phyloP scores from a whole-genome alignment of 208 protist genomes.

The Leishmania amazonensis region DNA sequence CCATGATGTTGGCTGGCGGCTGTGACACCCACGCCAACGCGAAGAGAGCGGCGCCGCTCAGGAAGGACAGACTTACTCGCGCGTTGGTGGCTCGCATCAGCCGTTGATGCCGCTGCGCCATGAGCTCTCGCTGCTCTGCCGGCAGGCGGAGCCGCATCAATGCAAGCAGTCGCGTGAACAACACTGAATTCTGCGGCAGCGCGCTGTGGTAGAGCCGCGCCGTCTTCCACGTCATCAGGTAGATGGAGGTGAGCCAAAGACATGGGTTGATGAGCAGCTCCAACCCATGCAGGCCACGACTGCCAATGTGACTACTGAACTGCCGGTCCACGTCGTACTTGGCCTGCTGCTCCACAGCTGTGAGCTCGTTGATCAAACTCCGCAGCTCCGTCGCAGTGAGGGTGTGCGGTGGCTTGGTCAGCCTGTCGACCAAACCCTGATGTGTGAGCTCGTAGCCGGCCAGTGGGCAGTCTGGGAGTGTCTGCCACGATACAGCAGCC shows the following conservation, averaged over 20 bases:
- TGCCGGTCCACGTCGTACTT: conserved; percentile 66
- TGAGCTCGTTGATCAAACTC: conserved; percentile 53
- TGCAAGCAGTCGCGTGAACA: conserved; percentile 49
- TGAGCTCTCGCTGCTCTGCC: conserved; percentile 44
- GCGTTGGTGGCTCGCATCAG: conserved; percentile 78
- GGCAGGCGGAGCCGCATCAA: conserved; percentile 47
- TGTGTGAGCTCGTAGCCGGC: conserved; percentile 55
- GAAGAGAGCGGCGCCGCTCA: conserved; percentile 48
- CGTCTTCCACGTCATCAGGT: conserved; percentile 76
- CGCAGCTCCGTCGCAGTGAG: conserved; percentile 49
- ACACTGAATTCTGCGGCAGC: conserved; percentile 58
- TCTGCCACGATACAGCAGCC: conserved; percentile 6
- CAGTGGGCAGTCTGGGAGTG: conserved; percentile 62
- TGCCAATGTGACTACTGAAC: conserved; percentile 53
- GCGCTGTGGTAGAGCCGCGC: conserved; percentile 61
- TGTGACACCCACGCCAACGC: conserved; percentile 47
- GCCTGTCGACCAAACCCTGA: conserved; percentile 52
- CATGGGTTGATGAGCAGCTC: conserved; percentile 67
- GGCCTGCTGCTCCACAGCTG: conserved; percentile 63
- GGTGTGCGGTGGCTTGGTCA: conserved; percentile 34
- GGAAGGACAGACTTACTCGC: conserved; percentile 56
- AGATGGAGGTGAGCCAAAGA: conserved; percentile 61
- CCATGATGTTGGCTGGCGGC: conserved; percentile 52
- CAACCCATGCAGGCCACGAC: conserved; percentile 47
- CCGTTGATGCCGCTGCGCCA: conserved; percentile 66